Evolutionary conservation across 805 yeast species (phyloP).

Genomic region (Candida ipomoeae): DNA sequence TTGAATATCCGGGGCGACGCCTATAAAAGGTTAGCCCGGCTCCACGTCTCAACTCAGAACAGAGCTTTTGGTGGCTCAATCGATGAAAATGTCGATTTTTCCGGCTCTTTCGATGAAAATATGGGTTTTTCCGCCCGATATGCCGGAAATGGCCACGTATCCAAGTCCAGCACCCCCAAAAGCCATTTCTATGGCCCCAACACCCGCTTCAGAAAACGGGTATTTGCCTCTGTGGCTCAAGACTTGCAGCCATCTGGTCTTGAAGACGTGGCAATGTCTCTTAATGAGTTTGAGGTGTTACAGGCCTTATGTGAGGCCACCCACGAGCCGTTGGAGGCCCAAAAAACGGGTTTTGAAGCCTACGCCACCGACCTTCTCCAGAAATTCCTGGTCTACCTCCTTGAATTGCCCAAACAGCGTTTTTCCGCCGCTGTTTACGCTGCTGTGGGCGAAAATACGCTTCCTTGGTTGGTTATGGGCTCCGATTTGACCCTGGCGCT

Average conservation of each 20-base stretch:
- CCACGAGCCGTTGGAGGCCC: neutral
- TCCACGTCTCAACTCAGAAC: slow-evolving; percentile 14
- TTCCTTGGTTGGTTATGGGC: slow-evolving; percentile 36
- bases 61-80: neutral
- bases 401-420: slow-evolving; percentile 41
- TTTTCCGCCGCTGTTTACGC: slow-evolving; percentile 37
- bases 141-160: too few species aligned
- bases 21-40: slow-evolving; percentile 32
- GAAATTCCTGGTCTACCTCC: slow-evolving; percentile 44
- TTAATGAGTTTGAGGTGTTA: slow-evolving; percentile 53
- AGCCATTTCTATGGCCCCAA: too few species aligned
- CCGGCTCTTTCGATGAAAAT: neutral
- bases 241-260: neutral
- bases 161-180: too few species aligned
- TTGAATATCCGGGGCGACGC: slow-evolving; percentile 35
- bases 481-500: slow-evolving; percentile 33
- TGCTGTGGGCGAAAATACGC: slow-evolving; percentile 19
- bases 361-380: slow-evolving; percentile 41
- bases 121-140: too few species aligned
- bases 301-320: slow-evolving; percentile 47
- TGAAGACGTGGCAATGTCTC: slow-evolving; percentile 37
- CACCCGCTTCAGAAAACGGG: neutral
- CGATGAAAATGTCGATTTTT: neutral
- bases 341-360: neutral
- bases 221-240: neutral